Evolutionary conservation across 2,329 filamentous ascomycete genomes (phyloP).

Genomic region (Xylaria sp.): DNA sequence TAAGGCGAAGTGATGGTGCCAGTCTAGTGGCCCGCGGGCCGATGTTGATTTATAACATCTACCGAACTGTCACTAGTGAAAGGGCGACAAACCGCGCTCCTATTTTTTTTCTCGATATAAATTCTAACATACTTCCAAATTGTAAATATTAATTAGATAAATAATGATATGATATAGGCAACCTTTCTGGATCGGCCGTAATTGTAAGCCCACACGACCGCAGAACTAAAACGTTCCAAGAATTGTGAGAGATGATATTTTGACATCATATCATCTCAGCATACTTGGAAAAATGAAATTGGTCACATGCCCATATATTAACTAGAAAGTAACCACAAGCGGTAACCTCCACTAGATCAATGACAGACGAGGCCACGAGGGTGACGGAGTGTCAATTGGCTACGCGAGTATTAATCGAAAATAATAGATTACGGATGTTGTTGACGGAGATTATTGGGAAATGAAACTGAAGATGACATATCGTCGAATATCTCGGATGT

Average conservation of each 20-base stretch:
- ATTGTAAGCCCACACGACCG: not conserved
- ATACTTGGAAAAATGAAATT: not conserved
- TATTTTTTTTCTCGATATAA: not conserved
- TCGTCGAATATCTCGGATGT: not conserved
- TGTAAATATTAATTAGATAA: not conserved
- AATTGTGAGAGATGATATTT: not conserved
- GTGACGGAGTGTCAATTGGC: not conserved
- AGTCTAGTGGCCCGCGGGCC: not conserved
- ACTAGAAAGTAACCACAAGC: not conserved
- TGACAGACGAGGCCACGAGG: not conserved
- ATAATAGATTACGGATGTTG: not conserved
- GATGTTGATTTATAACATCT: slow-evolving; percentile 25
- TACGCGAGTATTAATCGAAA: not conserved
- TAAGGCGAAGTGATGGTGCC: slow-evolving; percentile 21
- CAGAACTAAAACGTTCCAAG: not conserved
- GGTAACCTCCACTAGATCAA: not conserved
- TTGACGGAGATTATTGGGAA: not conserved
- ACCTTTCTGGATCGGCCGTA: not conserved
- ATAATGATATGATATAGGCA: not conserved
- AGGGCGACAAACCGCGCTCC: slow-evolving; percentile 2
- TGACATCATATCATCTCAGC: not conserved
- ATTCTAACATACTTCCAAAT: slow-evolving; percentile 9
- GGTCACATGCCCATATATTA: not conserved
- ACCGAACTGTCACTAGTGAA: slow-evolving; percentile 21
- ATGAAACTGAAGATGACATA: not conserved